Evolutionary conservation across 768 basidiomycete species (phyloP).

Genomic region (Rubroboletus pulcherrimus): DNA sequence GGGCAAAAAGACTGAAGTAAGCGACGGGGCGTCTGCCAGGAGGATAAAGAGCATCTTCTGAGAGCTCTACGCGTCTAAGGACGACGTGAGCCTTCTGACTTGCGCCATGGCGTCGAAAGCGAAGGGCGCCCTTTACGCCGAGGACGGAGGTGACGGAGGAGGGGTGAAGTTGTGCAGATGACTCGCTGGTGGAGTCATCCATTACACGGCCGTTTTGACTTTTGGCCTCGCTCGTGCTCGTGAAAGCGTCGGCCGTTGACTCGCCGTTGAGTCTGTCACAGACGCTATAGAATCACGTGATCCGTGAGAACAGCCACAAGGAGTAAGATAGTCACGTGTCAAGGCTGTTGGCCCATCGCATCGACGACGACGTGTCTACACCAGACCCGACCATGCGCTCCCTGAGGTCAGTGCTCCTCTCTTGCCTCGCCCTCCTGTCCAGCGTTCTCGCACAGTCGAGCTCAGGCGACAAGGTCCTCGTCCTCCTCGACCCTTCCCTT

Average conservation of each 20-base stretch:
- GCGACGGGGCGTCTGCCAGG: slow-evolving; percentile 38
- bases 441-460: slow-evolving; percentile 60
- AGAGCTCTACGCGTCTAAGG: slow-evolving; percentile 54
- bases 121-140: slow-evolving; percentile 58
- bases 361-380: no score
- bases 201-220: slow-evolving; percentile 17
- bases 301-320: slow-evolving; percentile 12
- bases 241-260: not conserved
- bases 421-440: slow-evolving; percentile 28
- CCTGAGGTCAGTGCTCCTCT: slow-evolving; percentile 24
- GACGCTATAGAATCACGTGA: slow-evolving; percentile 20
- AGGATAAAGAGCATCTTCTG: slow-evolving; percentile 44
- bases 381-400: slow-evolving; percentile 24
- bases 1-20: slow-evolving; percentile 63
- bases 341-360: no score
- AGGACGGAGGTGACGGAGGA: slow-evolving; percentile 51
- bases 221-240: slow-evolving; percentile 12
- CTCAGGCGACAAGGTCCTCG: slow-evolving; percentile 76
- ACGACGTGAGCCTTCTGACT: slow-evolving; percentile 68
- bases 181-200: slow-evolving; percentile 39
- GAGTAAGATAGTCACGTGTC: no score
- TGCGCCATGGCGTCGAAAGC: slow-evolving; percentile 62
- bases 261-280: no score
- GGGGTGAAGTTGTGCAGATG: slow-evolving; percentile 25
- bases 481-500: slow-evolving; percentile 74